A percentile compares a stretch with the other conserved stretches of the same genome.
phyloP scores from a whole-genome alignment of 2,329 filamentous ascomycete species.

The Calonectria henricotiae region DNA sequence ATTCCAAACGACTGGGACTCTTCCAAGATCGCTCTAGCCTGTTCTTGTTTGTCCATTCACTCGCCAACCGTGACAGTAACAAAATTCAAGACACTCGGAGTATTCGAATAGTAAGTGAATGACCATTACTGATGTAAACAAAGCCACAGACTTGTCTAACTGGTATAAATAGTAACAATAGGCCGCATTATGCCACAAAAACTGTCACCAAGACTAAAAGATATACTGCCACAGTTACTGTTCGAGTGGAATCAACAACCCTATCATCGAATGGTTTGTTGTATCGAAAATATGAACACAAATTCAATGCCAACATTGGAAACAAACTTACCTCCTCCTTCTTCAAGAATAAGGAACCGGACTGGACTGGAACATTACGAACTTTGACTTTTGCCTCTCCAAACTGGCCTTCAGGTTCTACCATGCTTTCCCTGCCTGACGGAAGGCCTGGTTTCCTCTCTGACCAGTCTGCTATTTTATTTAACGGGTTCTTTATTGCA shows the following conservation, averaged over 20 bases:
- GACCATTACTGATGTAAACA: rapidly evolving
- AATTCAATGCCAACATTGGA: neutral
- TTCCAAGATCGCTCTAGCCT: neutral
- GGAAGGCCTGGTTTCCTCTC: neutral
- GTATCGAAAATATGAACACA: slow-evolving; percentile 6
- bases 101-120: neutral
- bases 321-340: neutral
- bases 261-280: neutral
- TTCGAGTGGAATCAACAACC: neutral
- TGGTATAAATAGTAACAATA: neutral
- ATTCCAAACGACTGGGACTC: neutral
- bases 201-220: neutral
- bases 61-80: neutral
- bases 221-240: neutral
- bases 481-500: slow-evolving; percentile 28
- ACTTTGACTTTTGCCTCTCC: slow-evolving; percentile 9
- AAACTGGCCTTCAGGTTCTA: slow-evolving; percentile 11
- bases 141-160: neutral
- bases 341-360: neutral
- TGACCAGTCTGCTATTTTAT: neutral
- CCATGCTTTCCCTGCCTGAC: neutral
- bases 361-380: neutral
- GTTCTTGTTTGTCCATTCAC: neutral
- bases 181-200: neutral
- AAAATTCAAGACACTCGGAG: neutral